Base-by-base conservation (phyloP, 257 asterid species). In the Solanum microdontum region DNA sequence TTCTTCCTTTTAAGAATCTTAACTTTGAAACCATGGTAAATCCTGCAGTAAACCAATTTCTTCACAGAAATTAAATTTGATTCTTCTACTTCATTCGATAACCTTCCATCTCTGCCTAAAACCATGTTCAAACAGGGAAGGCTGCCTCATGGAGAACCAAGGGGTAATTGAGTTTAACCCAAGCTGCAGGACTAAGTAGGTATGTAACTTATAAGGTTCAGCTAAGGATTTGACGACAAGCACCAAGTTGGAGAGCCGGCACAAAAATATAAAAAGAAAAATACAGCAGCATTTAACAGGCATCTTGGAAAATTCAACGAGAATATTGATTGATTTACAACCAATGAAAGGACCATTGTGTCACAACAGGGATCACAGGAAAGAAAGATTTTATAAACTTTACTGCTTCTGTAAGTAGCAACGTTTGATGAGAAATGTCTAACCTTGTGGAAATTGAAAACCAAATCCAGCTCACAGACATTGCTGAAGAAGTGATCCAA, bases 381-480 rank as follows among this genome's bases (percentile, higher is more conserved):
- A 82, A 80, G 26, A 45, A 80, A 45, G 19, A 82, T 17, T 8
- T 28, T 5, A 82, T 28, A 10, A 82, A 28, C 37, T 8, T 45
- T 28, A 5, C 17, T 30, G 37, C 37, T 77, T 30, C 36, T 55
- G 21, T 37, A 68, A 87, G 30, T 62, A 51, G 82, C 70, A 76
- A 89, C 8, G 70, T 68, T 51, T 45, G 45, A 62, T 80, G 79
- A 55, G 70, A 68, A 39, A 48, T 30, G 88, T 34, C 92, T 84
- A 90, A 97, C 99, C 99, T 97, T 97, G 93, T 97, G 99, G 91
- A 97, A 96, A 90, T 97, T 97, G 89, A 95, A 97, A 26, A 97
- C 99, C 87, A 97, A 89, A 92, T 97, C 99, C 36, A 97, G 94
- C 94, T 96, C 99, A 48, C 99, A 97, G 21, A 96, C 99, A 37